A percentile compares a stretch with the other conserved stretches of the same genome.
These are phyloP conservation scores for Porogramme epimiltina DNA, from an alignment of 1,284 basidiomycete species.

Conservation along the genomic window DNA sequence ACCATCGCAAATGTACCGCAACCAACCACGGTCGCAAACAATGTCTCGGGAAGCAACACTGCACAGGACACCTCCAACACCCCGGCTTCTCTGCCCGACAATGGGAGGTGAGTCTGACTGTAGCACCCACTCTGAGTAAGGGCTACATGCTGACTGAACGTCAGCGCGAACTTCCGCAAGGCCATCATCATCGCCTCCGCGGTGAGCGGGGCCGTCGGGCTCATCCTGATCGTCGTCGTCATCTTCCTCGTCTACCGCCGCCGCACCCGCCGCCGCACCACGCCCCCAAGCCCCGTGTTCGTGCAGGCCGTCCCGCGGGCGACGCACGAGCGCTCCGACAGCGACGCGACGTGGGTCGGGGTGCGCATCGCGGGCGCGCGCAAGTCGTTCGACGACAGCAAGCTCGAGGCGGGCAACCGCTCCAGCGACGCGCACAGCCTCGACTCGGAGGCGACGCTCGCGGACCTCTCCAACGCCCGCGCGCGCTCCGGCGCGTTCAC, in stretches of 20 bases:
- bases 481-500: conserved; percentile 7
- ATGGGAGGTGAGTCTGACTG: too few species aligned
- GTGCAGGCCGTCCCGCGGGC: not conserved
- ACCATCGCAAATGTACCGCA: too few species aligned
- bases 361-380: not conserved
- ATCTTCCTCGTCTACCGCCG: conserved; percentile 19
- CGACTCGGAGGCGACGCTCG: conserved; percentile 14
- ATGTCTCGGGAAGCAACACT: too few species aligned
- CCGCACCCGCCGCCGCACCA: conserved; percentile 5
- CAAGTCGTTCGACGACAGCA: conserved; percentile 11
- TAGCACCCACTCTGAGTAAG: too few species aligned
- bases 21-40: too few species aligned
- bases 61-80: too few species aligned
- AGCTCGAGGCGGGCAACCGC: conserved; percentile 14
- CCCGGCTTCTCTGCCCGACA: too few species aligned
- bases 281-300: not conserved
- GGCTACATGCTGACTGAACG: not conserved
- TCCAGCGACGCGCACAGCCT: conserved; percentile 12
- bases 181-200: conserved; percentile 21
- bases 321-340: conserved; percentile 3
- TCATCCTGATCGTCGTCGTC: conserved; percentile 15
- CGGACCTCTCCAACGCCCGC: conserved; percentile 1
- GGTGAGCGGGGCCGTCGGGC: conserved; percentile 16
- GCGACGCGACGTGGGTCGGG: conserved; percentile 19
- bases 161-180: conserved; percentile 7